Base-by-base conservation (phyloP, 176 grass and related monocot genomes). In the Zoysia japonica region DNA sequence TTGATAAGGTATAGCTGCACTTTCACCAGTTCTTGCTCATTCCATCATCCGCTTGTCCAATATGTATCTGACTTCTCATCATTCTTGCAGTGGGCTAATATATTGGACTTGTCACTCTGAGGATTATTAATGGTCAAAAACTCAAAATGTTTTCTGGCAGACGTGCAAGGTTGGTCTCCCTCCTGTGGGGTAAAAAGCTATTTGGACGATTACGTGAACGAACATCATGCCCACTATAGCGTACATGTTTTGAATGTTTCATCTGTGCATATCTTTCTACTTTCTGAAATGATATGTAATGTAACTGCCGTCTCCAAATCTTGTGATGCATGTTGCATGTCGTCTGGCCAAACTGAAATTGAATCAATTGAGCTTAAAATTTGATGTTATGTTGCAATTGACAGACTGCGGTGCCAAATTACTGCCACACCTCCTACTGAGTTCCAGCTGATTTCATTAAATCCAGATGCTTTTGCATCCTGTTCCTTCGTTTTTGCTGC, bases 51-150 rank as follows among this genome's bases (percentile, higher is more conserved):
- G 37, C 36, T 37, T 76, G 40, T 15, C 54, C 16, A 15, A 28
- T 19, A 47, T n/a, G 1, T 14, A 15, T 45, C 72, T 78, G 60
- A 85, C 9, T 15, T 77, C 8, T 4, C 16, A 1, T 67, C 51
- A n/a, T 64, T 15, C 43, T 78, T 92, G 80, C 89, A 97, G 95
- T 53, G 95, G 95, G 7, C 60, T 97, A 67, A 76, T 92, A 11
- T 97, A 97, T 60, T 97, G 95, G 95, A 92, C 89, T 64, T 92
- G 91, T 81, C 85, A 88, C 72, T 87, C 83, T 38, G 92, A 94
- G 71, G 92, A 97, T 13, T 91, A 83, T 36, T 93, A 83, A 83
- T 50, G 17, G 5, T 67, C 77, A 68, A 63, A 59, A 13, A 3
- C 3, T 0, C 17, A 7, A 36, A 45, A 61, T 57, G 70, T 5